Conservation (phyloP, 2,329 filamentous ascomycete genomes). For the Amauroascus verrucosus region DNA sequence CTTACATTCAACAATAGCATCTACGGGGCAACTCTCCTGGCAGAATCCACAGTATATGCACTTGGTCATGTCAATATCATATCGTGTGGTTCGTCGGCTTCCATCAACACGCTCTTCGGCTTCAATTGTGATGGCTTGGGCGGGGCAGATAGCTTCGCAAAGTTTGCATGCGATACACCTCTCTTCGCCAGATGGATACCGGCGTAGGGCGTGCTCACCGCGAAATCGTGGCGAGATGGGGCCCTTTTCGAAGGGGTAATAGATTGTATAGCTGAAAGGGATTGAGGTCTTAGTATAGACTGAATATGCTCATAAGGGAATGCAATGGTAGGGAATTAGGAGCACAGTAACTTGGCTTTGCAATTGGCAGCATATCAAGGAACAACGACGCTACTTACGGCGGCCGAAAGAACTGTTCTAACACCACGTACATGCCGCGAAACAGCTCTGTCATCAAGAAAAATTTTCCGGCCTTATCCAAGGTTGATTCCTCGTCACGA, state of each 20-base stretch:
- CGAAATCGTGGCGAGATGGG: slow-evolving; percentile 97
- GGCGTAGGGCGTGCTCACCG: slow-evolving; percentile 89
- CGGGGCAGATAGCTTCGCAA: slow-evolving; percentile 95
- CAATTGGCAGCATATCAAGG: too few species aligned
- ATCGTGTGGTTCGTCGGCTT: slow-evolving; percentile 86
- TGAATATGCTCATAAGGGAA: neutral
- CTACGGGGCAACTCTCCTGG: slow-evolving; percentile 96
- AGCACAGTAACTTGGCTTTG: too few species aligned
- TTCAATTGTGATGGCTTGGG: slow-evolving; percentile 97
- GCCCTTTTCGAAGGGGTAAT: slow-evolving; percentile 97
- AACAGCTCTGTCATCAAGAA: slow-evolving; percentile 94
- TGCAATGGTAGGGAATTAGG: too few species aligned
- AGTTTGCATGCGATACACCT: slow-evolving; percentile 99
- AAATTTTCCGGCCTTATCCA: slow-evolving; percentile 82
- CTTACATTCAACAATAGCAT: slow-evolving; percentile 73
- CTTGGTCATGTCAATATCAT: slow-evolving; percentile 99
- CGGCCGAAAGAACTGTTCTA: slow-evolving; percentile 97
- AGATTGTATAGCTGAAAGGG: slow-evolving; percentile 75
- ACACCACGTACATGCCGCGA: slow-evolving; percentile 91
- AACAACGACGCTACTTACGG: slow-evolving; percentile 56
- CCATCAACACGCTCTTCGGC: slow-evolving; percentile 96
- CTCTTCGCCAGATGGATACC: slow-evolving; percentile 96
- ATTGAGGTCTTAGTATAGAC: neutral
- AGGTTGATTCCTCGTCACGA: slow-evolving; percentile 61
- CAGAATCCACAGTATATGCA: slow-evolving; percentile 99